phyloP scores from a whole-genome alignment of 1,284 basidiomycete genomes.

The Meira nashicola region DNA sequence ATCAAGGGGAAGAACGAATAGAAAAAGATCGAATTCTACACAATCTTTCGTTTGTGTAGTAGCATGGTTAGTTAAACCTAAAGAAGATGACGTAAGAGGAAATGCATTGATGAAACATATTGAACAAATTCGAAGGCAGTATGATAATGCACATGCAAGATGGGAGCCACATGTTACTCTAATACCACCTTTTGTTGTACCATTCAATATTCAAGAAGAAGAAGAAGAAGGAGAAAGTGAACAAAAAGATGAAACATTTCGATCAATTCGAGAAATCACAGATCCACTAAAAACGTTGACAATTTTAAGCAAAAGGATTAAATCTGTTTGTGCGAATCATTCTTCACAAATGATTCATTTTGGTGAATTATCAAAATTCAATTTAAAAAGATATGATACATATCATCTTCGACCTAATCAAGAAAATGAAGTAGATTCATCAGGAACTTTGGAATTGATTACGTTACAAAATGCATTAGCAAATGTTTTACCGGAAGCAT shows the following conservation, averaged over 20 bases:
- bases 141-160: not conserved
- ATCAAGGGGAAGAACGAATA: not conserved
- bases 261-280: not conserved
- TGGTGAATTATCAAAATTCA: not conserved
- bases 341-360: not conserved
- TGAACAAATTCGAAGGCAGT: not conserved
- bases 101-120: not conserved
- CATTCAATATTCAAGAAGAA: not conserved
- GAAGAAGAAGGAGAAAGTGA: not conserved
- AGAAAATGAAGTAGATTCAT: not conserved
- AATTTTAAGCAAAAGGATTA: not conserved
- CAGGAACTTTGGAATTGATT: not conserved
- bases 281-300: not conserved
- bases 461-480: not conserved
- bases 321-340: no score
- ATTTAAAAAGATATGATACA: not conserved
- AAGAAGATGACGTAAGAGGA: not conserved
- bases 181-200: constrained; percentile 1
- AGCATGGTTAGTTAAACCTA: not conserved
- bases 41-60: constrained; percentile 1
- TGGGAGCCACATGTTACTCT: constrained; percentile 7
- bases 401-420: not conserved
- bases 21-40: not conserved
- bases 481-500: not conserved
- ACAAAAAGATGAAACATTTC: not conserved